Conservation (phyloP, 345 rosid genomes). For the Mercurialis annua region DNA sequence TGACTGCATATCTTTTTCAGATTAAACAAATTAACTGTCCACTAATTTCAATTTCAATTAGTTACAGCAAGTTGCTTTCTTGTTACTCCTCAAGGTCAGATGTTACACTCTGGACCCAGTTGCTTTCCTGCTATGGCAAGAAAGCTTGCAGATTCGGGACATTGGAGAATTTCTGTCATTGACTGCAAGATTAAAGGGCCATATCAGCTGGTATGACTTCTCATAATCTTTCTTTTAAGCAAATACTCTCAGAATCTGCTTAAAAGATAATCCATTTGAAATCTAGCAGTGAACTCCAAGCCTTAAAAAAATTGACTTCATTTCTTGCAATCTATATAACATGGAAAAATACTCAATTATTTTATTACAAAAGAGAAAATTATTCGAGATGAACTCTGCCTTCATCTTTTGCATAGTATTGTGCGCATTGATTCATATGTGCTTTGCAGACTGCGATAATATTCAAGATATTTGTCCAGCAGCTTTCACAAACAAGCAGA, state of each 20-base stretch:
- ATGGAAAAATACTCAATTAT: conserved; percentile 6
- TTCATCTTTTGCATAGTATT: conserved; percentile 21
- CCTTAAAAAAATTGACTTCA: conserved; percentile 19
- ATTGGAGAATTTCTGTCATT: not conserved
- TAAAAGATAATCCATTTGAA: conserved; percentile 33
- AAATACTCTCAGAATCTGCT: conserved; percentile 31
- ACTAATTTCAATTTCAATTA: not conserved
- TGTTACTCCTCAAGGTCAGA: conserved; percentile 1
- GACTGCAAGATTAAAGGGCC: conserved; percentile 6
- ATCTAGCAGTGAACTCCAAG: conserved; percentile 50
- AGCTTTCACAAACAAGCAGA: conserved; percentile 21
- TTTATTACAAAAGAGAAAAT: not conserved
- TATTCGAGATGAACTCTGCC: conserved; percentile 33
- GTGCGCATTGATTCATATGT: conserved; percentile 24
- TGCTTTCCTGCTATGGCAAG: conserved; percentile 41
- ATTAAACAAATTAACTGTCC: not conserved
- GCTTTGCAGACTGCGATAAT: conserved; percentile 44
- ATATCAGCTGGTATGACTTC: conserved; percentile 5
- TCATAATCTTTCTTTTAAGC: conserved; percentile 39
- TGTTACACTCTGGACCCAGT: conserved; percentile 6
- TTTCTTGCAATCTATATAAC: conserved; percentile 26
- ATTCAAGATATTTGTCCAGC: conserved; percentile 74
- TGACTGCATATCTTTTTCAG: conserved; percentile 23
- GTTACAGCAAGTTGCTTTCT: conserved; percentile 4
- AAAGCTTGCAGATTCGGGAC: conserved; percentile 19